A percentile compares a stretch with the other conserved stretches of the same genome.
phyloP scores from a whole-genome alignment of 2,329 filamentous ascomycete species.

The Akanthomyces uredinophilus region DNA sequence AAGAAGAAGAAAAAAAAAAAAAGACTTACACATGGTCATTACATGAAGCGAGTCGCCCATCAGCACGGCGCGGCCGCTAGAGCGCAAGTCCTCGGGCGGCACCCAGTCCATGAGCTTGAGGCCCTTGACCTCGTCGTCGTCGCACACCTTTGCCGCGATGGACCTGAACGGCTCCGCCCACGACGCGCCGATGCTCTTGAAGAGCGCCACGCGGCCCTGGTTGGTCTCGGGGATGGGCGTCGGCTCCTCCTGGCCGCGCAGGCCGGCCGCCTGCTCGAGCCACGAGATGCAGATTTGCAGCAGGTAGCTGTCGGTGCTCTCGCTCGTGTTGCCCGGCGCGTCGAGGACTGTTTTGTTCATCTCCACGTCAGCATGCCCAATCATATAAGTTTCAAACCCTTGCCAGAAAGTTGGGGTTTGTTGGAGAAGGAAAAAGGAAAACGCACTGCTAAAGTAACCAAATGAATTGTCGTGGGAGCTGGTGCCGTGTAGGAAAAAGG shows the following conservation, averaged over 20 bases:
- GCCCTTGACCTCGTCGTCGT: conserved; percentile 36
- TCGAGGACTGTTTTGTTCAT: conserved; percentile 38
- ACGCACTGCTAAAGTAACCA: conserved; percentile 47
- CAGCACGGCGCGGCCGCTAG: conserved; percentile 38
- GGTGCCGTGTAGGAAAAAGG: conserved; percentile 48
- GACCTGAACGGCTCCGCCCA: conserved; percentile 47
- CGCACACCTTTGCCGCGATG: conserved; percentile 36
- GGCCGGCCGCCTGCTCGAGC: conserved; percentile 36
- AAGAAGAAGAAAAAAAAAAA: background rate
- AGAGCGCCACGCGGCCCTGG: conserved; percentile 34
- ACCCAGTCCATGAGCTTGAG: conserved; percentile 46
- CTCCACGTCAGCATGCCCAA: fast-evolving
- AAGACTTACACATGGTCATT: conserved; percentile 53
- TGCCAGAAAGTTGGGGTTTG: too few species aligned
- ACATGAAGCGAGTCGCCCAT: conserved; percentile 53
- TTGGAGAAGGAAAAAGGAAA: too few species aligned
- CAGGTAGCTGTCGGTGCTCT: conserved; percentile 32
- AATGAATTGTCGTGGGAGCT: conserved; percentile 48
- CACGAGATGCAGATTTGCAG: conserved; percentile 50
- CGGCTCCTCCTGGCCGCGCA: conserved; percentile 24
- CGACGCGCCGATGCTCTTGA: conserved; percentile 37
- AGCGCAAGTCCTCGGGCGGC: conserved; percentile 32
- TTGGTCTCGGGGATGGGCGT: conserved; percentile 37
- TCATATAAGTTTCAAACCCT: too few species aligned
- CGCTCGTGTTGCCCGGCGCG: conserved; percentile 37